A percentile compares a stretch with the other conserved stretches of the same genome.
phyloP scores from a whole-genome alignment of 805 yeast species.

The Babjeviella inositovora region DNA sequence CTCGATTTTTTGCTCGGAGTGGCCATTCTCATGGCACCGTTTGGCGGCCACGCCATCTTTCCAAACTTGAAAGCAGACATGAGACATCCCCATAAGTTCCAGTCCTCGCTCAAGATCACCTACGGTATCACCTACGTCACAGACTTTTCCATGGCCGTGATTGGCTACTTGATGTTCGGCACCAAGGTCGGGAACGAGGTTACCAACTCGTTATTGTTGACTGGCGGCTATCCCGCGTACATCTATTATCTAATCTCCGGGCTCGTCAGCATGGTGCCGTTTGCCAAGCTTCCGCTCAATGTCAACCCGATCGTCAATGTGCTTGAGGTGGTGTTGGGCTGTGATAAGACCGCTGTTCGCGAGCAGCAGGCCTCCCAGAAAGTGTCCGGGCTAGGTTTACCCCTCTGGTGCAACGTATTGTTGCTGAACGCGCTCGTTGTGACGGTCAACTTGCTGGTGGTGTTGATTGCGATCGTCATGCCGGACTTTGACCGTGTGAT shows the following conservation, averaged over 20 bases:
- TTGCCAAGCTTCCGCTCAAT: conserved; percentile 72
- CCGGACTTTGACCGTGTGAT: conserved; percentile 74
- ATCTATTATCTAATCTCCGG: conserved; percentile 35
- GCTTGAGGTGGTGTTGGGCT: conserved; percentile 34
- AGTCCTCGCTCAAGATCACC: conserved; percentile 34
- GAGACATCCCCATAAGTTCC: conserved; percentile 46
- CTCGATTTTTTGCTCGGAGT: conserved; percentile 38
- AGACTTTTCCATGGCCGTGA: conserved; percentile 45
- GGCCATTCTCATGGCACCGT: conserved; percentile 64
- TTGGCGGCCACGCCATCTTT: conserved; percentile 76
- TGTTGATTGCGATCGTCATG: conserved; percentile 41
- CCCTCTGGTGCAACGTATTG: background rate
- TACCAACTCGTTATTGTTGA: conserved; percentile 25
- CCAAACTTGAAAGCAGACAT: conserved; percentile 63
- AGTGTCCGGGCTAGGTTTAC: no score
- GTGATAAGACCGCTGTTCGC: no score
- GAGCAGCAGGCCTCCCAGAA: no score
- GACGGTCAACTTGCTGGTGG: conserved; percentile 44
- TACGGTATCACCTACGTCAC: conserved; percentile 43
- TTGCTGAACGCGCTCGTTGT: no score
- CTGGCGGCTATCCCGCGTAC: conserved; percentile 30
- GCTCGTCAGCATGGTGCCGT: conserved; percentile 66
- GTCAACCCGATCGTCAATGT: conserved; percentile 73
- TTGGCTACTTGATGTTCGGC: conserved; percentile 54
- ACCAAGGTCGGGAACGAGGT: conserved; percentile 29